Conservation (phyloP, 2,329 filamentous ascomycete species). For the Venturiaceae sp. region DNA sequence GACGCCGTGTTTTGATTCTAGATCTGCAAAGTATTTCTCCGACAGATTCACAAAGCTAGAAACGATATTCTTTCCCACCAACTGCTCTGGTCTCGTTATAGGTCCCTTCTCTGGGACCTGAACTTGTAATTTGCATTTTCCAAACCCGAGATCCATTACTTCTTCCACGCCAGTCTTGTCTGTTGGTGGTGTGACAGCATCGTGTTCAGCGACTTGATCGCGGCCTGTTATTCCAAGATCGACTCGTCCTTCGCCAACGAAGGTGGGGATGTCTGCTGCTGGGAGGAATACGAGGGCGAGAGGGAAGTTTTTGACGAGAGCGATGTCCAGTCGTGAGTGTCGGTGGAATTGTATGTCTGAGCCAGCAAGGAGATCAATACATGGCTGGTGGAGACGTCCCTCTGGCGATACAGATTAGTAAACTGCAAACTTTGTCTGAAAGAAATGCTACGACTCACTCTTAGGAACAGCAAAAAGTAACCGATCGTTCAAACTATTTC, state of each 20-base stretch:
- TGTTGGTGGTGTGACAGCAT: constrained; percentile 46
- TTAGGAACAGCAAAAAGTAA: constrained; percentile 97
- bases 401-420: constrained; percentile 43
- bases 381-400: constrained; percentile 81
- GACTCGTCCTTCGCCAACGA: constrained; percentile 88
- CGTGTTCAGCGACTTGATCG: constrained; percentile 89
- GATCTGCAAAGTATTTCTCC: constrained; percentile 68
- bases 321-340: constrained; percentile 92
- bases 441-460: constrained; percentile 51
- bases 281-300: constrained; percentile 96
- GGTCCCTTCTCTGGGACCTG: constrained; percentile 83
- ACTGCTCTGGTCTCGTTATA: constrained; percentile 59
- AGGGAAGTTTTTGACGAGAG: constrained; percentile 91
- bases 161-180: constrained; percentile 58
- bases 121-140: constrained; percentile 87
- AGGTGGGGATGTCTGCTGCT: constrained; percentile 93
- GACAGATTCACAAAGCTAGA: constrained; percentile 89
- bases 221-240: constrained; percentile 91
- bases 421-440: neutral
- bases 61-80: constrained; percentile 87
- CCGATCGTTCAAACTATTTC: constrained; percentile 71
- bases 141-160: constrained; percentile 84
- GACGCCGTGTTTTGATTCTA: constrained; percentile 46
- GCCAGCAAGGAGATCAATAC: constrained; percentile 83
- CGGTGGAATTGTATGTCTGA: constrained; percentile 95